These are phyloP conservation scores for Sonneratia alba DNA, from an alignment of 345 rosid genomes.

Conservation along the genomic window DNA sequence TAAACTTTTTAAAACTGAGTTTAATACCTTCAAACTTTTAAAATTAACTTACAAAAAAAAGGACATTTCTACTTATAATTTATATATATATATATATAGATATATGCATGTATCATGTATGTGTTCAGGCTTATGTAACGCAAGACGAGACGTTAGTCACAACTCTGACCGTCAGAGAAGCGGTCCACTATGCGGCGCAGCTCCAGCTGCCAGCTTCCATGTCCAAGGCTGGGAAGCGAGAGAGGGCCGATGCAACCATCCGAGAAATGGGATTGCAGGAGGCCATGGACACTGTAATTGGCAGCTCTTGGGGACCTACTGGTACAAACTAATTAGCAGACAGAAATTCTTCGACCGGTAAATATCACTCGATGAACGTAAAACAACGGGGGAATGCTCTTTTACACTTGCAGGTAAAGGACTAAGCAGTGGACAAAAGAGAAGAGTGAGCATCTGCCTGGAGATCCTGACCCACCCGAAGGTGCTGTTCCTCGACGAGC, in stretches of 20 bases:
- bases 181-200: constrained; percentile 37
- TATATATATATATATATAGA: not conserved
- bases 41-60: no score
- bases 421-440: constrained; percentile 42
- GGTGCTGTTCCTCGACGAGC: constrained; percentile 42
- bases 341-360: not conserved
- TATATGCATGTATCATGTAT: not conserved
- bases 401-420: constrained; percentile 22
- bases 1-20: no score
- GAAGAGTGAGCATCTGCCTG: constrained; percentile 43
- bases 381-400: not conserved
- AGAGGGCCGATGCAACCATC: constrained; percentile 35
- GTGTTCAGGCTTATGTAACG: constrained; percentile 35
- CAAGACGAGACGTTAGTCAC: constrained; percentile 36
- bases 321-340: not conserved
- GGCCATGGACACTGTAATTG: constrained; percentile 29
- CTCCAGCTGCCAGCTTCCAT: constrained; percentile 38
- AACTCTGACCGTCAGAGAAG: constrained; percentile 39
- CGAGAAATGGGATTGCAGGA: constrained; percentile 46
- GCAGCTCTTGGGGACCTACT: constrained; percentile 17
- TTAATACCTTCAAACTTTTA: no score
- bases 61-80: not conserved
- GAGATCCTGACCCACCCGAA: constrained; percentile 39
- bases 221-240: constrained; percentile 22
- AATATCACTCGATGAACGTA: no score